Conservation (phyloP, 2,329 filamentous ascomycete species). For the Epichloe bromicola region DNA sequence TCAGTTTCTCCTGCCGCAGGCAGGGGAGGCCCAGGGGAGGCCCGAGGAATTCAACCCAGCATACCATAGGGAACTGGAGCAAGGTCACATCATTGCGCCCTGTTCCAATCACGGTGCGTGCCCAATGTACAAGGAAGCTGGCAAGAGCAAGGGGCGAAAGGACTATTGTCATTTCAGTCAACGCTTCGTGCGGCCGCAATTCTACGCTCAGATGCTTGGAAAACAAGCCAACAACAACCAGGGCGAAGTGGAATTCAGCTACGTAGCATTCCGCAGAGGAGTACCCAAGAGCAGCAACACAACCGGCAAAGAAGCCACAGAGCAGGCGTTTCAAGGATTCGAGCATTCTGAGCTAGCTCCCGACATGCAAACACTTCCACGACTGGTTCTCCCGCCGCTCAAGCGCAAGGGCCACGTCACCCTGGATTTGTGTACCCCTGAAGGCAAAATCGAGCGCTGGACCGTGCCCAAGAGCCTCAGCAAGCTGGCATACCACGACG, state of each 20-base stretch:
- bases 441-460: conserved; percentile 83
- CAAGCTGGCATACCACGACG: conserved; percentile 77
- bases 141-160: conserved; percentile 60
- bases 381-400: conserved; percentile 64
- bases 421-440: conserved; percentile 80
- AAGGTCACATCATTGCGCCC: conserved; percentile 53
- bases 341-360: conserved; percentile 34
- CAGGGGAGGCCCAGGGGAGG: conserved; percentile 20
- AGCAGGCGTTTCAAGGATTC: conserved; percentile 60
- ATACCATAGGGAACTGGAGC: conserved; percentile 34
- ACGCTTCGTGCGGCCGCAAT: conserved; percentile 71
- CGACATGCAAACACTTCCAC: conserved; percentile 59
- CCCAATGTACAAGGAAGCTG: conserved; percentile 71
- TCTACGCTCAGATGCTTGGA: conserved; percentile 64
- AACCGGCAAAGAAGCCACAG: conserved; percentile 43
- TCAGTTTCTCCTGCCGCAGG: conserved; percentile 49
- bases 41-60: conserved; percentile 28
- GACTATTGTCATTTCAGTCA: conserved; percentile 89
- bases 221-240: conserved; percentile 68
- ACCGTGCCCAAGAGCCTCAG: conserved; percentile 73
- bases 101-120: conserved; percentile 85
- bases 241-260: conserved; percentile 85
- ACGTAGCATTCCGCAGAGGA: conserved; percentile 73
- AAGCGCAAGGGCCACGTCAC: conserved; percentile 84
- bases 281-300: conserved; percentile 22